Conservation (phyloP, 306 rosid genomes). For the Erythrophleum fordii region DNA sequence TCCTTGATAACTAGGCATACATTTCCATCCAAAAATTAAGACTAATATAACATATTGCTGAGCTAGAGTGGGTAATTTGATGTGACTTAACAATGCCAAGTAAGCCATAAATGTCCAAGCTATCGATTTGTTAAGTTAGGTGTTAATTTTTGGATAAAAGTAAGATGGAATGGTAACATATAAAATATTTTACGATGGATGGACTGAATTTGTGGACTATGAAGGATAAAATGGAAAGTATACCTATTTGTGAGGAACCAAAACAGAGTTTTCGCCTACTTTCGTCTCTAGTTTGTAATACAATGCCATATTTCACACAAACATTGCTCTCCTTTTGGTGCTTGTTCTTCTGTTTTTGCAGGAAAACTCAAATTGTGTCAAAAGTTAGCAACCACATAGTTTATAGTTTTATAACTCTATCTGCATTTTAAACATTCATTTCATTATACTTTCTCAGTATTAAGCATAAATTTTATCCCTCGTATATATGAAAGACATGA, state of each 20-base stretch:
- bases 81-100: background rate
- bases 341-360: background rate
- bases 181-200: too few species aligned
- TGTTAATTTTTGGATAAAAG: too few species aligned
- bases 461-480: background rate
- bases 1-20: background rate
- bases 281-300: background rate
- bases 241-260: too few species aligned
- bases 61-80: background rate
- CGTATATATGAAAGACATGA: slow-evolving; percentile 22
- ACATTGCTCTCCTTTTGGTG: background rate
- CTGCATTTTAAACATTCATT: background rate
- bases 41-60: background rate
- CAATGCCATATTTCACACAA: background rate
- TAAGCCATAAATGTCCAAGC: background rate
- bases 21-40: background rate
- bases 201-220: too few species aligned
- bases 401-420: background rate
- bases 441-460: background rate
- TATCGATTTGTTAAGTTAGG: too few species aligned
- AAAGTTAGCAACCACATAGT: background rate
- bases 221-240: too few species aligned
- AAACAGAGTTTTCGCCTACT: background rate
- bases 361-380: background rate
- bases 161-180: background rate